A percentile compares a stretch with the other conserved stretches of the same genome.
Evolutionary conservation across 352 stramenopile genomes (phyloP).

Genomic region (Phytophthora sojae): DNA sequence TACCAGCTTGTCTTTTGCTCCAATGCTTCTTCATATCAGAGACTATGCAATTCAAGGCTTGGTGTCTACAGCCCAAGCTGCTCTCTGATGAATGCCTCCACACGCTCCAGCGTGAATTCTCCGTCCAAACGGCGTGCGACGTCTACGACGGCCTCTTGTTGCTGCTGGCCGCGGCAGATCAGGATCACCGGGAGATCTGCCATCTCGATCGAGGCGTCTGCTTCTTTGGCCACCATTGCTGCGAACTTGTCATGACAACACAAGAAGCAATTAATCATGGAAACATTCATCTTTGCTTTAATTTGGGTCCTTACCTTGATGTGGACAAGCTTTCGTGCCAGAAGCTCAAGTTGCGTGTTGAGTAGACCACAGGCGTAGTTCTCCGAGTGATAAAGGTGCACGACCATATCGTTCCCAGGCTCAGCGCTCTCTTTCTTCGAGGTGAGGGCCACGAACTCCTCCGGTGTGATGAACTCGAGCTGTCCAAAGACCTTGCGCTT

Average conservation of each 20-base stretch:
- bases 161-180: constrained; percentile 59
- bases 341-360: constrained; percentile 66
- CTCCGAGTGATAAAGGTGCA: constrained; percentile 76
- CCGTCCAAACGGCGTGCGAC: constrained; percentile 63
- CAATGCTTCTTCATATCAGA: constrained; percentile 2
- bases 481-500: constrained; percentile 54
- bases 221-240: constrained; percentile 68
- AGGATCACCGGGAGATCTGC: constrained; percentile 75
- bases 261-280: constrained; percentile 5
- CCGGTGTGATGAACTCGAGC: constrained; percentile 66
- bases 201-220: constrained; percentile 70
- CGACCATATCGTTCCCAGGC: constrained; percentile 37
- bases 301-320: constrained; percentile 58
- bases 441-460: constrained; percentile 62
- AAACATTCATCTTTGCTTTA: not conserved
- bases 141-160: constrained; percentile 70
- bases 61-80: constrained; percentile 39
- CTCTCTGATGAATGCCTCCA: constrained; percentile 48
- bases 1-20: not conserved
- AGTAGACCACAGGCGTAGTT: constrained; percentile 80
- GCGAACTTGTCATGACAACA: constrained; percentile 51
- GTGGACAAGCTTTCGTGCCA: constrained; percentile 64
- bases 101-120: constrained; percentile 68
- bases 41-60: not conserved
- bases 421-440: constrained; percentile 16